phyloP scores from a whole-genome alignment of 768 basidiomycete genomes.

The Calocera viscosa region DNA sequence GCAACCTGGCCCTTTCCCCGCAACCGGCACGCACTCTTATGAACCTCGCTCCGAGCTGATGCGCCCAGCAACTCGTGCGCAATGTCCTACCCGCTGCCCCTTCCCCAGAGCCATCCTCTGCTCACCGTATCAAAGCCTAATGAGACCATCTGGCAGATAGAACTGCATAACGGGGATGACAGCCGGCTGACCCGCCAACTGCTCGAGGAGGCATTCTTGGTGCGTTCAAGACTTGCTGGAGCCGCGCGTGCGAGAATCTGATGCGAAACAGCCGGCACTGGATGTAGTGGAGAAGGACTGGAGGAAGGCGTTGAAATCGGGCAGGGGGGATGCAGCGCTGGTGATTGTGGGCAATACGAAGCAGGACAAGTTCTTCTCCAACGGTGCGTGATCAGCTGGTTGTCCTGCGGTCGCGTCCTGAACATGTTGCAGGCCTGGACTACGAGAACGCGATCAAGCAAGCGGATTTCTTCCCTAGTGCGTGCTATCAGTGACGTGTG shows the following conservation, averaged over 20 bases:
- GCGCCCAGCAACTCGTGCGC: too few relatives aligned
- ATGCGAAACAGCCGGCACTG: conserved; percentile 39
- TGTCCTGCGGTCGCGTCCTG: background rate
- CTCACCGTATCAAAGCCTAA: conserved; percentile 49
- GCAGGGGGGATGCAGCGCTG: conserved; percentile 52
- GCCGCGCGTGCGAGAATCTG: background rate
- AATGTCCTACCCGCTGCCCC: conserved; percentile 39
- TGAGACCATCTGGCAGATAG: conserved; percentile 53
- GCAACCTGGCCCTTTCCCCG: too few relatives aligned
- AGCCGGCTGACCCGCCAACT: conserved; percentile 51
- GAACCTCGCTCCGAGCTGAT: too few relatives aligned
- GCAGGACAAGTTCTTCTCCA: conserved; percentile 85
- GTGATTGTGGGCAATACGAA: conserved; percentile 61
- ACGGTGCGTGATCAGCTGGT: conserved; percentile 35
- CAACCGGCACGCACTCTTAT: too few relatives aligned
- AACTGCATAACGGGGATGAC: conserved; percentile 67
- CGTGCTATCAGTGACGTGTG: conserved; percentile 18
- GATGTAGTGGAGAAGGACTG: conserved; percentile 63
- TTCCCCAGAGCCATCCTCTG: conserved; percentile 41
- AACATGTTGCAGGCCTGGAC: conserved; percentile 42
- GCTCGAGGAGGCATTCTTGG: conserved; percentile 43
- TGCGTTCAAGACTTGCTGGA: background rate
- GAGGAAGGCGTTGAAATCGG: conserved; percentile 33
- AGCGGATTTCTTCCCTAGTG: conserved; percentile 55
- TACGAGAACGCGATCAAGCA: conserved; percentile 41